Evolutionary conservation across 2,329 filamentous ascomycete genomes (phyloP).

Genomic region (Alternaria arborescens): DNA sequence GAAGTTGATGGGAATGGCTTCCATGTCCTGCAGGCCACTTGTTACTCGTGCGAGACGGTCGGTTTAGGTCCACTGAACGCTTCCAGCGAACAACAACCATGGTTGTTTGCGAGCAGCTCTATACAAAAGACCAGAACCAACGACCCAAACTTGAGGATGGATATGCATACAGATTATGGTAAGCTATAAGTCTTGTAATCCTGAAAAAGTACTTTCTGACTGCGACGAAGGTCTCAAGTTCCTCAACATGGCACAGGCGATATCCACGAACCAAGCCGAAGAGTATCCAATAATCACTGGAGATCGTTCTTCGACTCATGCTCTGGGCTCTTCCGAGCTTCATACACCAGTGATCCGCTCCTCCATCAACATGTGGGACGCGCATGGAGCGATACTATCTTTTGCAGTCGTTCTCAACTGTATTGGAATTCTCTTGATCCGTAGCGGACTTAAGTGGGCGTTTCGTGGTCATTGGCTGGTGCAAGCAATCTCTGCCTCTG

Average conservation of each 20-base stretch:
- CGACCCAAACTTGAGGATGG: background rate
- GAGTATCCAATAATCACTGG: background rate
- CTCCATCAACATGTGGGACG: background rate
- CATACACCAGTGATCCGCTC: background rate
- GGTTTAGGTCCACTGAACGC: conserved; percentile 11
- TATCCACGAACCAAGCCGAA: background rate
- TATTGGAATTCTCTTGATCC: background rate
- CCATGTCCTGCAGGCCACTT: conserved; percentile 9
- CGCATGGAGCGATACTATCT: background rate
- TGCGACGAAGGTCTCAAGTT: background rate
- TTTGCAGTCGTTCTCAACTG: background rate
- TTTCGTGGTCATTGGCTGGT: background rate
- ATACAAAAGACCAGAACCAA: background rate
- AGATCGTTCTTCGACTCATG: background rate
- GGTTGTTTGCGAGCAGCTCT: background rate
- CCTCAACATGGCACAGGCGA: background rate
- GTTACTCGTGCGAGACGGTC: conserved; percentile 9
- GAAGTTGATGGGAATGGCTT: conserved; percentile 8
- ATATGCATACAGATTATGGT: background rate
- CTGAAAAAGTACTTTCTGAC: background rate
- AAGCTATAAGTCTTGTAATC: background rate
- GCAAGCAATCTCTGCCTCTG: background rate
- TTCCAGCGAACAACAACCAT: background rate
- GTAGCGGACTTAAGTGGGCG: background rate
- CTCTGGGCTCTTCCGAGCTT: background rate